Base-by-base conservation (phyloP, 352 stramenopile genomes). In the Phytophthora sp. region DNA sequence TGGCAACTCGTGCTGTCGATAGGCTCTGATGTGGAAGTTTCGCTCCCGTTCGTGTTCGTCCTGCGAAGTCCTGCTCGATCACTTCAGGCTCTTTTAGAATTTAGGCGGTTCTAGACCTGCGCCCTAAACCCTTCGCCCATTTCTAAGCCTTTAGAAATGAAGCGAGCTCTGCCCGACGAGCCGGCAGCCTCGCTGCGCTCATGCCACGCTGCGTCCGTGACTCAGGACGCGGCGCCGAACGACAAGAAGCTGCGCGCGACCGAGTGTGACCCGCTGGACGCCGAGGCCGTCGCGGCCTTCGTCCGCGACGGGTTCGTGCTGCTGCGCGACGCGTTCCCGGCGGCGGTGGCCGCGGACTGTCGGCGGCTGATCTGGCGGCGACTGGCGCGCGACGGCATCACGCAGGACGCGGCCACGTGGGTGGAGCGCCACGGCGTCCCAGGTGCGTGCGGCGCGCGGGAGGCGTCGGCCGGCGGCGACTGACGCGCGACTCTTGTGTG, bases 271-370 rank as follows among this genome's bases (percentile, higher is more conserved):
- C 37, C 77, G 8, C 37, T 89, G 7, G 57, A 66, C 15, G 26
- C 48, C 4, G 26, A 57, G 1, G 58, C 89, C 18, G 43, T 92
- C 18, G 55, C 69, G 5, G 50, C 61, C 11, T 95, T 95, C 54
- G 67, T 89, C 11, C 69, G 79, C 41, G 68, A 93, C 46, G 86
- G 86, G 4, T 95, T 87, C 51, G 80, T 94, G 42, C 54, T 91
- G 57, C 70, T 95, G 4, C 60, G 50, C 1, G 26, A 53, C n/a
- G 84, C 74, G 15, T 93, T 95, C 58, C 34, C 79, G 10, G 3
- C 46, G 13, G 76, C 77, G 1, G 74, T 70, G 2, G 82, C 79
- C 20, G 42, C 58, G 23, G 58, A 76, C 11, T 84, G 74, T 50
- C 76, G 84, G 23, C 67, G 80, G 23, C 54, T 84, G 46, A 72